Base-by-base conservation (phyloP, 2,329 filamentous ascomycete genomes). In the Colletotrichum scovillei region DNA sequence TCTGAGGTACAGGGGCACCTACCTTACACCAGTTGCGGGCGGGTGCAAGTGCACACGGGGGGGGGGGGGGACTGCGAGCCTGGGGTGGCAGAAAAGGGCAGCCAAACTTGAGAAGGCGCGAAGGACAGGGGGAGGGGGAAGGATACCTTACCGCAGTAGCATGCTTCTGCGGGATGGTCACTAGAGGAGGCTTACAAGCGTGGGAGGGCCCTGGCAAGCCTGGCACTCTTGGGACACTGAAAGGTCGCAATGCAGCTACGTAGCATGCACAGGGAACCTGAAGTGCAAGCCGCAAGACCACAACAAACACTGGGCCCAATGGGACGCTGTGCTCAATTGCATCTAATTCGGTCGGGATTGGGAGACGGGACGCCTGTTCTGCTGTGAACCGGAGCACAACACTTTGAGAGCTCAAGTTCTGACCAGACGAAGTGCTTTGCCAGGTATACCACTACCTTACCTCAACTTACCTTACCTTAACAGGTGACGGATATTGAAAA, bases 331-430 rank as follows among this genome's bases (percentile, higher is more conserved):
- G 56, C 30, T 64, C 53, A 26, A 53, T 57, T 65, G 28, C 60
- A 35, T 52, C 53, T 66, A 24, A 28, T 42, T 35, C 28, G n/a
- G 52, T 56, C 42, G 14, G 53, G 26, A 26, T 53, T 56, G 49
- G 49, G 30, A 62, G 24, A 30, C 26, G 57, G 11, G 49, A 55
- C 38, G 67, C 53, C 24, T 60, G 19, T 46, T 46, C 53, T 67
- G 68, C 55, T 59, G 68, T 70, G 63, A 66, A 60, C 46, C 63
- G 55, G 28, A 42, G 24, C 30, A 59, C 55, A n/a, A 67, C 59
- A 8, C 38, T 28, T 11, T 35, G 26, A 62, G n/a, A 49, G 8
- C 19, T n/a, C 42, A 19, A 49, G 19, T 22, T 49, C 19, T 19
- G 42, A 11, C 42, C n/a, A 4, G 22, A 49, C 32, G 4, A 12